phyloP scores from a whole-genome alignment of 176 grass and related monocot genomes.

The Bonia amplexicaulis region DNA sequence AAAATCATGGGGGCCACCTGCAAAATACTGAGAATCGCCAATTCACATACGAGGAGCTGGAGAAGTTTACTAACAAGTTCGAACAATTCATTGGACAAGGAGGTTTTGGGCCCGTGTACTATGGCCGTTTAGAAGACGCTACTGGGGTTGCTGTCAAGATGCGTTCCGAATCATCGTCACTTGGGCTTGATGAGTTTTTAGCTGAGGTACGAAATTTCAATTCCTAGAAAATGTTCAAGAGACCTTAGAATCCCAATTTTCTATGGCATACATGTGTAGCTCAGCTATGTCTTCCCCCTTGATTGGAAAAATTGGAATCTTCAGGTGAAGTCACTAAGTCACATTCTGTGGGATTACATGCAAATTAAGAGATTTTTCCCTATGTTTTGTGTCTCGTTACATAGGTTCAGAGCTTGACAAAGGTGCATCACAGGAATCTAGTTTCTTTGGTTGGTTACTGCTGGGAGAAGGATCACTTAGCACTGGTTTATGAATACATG shows the following conservation, averaged over 20 bases:
- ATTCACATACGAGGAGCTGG: slow-evolving; percentile 37
- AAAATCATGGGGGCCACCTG: neutral
- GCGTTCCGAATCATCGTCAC: slow-evolving; percentile 16
- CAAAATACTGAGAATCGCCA: neutral
- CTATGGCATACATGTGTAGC: no score
- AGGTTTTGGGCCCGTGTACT: slow-evolving; percentile 38
- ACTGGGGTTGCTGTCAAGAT: slow-evolving; percentile 45
- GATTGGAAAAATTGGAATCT: neutral
- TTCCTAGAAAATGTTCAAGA: no score
- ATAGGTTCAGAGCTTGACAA: slow-evolving; percentile 29
- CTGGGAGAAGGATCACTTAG: slow-evolving; percentile 17
- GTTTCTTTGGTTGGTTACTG: slow-evolving; percentile 35
- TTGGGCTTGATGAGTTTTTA: slow-evolving; percentile 23
- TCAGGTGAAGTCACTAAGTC: neutral
- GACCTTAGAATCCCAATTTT: no score
- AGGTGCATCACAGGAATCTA: slow-evolving; percentile 21
- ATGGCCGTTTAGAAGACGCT: slow-evolving; percentile 14
- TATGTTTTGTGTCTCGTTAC: neutral
- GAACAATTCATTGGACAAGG: slow-evolving; percentile 15
- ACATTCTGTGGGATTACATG: neutral
- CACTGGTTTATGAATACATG: slow-evolving; percentile 32
- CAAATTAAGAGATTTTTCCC: neutral
- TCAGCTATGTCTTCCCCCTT: neutral
- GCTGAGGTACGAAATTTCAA: slow-evolving; percentile 30
- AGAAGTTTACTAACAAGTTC: slow-evolving; percentile 32